Conservation (phyloP, 176 grass and related monocot genomes). For the Bolboschoenus planiculmis region DNA sequence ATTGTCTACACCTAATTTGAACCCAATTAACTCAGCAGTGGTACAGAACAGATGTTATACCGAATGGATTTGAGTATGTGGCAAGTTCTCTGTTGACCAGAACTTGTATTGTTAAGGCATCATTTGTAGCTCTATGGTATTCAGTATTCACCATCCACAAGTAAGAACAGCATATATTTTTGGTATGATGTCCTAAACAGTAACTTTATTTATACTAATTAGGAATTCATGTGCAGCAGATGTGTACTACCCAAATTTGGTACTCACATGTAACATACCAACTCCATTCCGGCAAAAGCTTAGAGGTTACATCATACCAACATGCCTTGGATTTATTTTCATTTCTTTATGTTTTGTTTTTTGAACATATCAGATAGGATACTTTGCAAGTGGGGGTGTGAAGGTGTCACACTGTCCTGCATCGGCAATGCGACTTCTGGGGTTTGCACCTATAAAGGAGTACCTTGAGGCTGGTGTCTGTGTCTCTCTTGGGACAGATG, state of each 20-base stretch:
- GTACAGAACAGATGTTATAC: background rate
- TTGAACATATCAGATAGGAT: conserved; percentile 42
- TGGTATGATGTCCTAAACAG: background rate
- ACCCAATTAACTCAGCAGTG: background rate
- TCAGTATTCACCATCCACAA: too few relatives aligned
- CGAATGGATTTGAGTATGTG: background rate
- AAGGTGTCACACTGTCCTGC: conserved; percentile 98
- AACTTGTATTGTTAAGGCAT: background rate
- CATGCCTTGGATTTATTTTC: background rate
- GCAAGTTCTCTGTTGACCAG: background rate
- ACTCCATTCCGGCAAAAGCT: background rate
- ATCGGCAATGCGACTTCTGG: conserved; percentile 82
- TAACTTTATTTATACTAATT: background rate
- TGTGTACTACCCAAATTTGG: background rate
- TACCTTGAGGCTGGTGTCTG: conserved; percentile 81
- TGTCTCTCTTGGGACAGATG: conserved; percentile 93
- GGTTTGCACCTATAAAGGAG: conserved; percentile 89
- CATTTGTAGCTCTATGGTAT: background rate
- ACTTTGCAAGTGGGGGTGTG: conserved; percentile 69
- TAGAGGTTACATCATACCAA: background rate
- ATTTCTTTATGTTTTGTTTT: background rate
- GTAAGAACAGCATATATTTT: background rate
- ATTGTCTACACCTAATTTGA: background rate
- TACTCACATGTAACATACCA: background rate
- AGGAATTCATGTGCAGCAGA: background rate